Conservation (phyloP, 2,329 filamentous ascomycete species). For the Penicillium digitatum region DNA sequence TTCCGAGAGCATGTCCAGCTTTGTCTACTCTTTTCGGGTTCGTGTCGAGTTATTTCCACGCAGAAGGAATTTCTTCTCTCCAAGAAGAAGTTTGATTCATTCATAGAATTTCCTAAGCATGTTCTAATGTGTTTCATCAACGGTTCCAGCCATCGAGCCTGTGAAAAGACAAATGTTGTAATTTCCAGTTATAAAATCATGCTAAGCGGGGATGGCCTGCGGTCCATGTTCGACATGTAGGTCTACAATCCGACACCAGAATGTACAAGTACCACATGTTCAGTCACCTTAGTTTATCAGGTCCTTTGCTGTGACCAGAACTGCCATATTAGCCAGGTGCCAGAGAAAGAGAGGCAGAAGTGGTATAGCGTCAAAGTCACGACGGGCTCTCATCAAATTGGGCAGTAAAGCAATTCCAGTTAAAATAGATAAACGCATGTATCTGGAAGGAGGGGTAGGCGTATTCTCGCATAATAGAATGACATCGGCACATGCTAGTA, state of each 20-base stretch:
- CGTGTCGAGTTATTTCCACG: neutral
- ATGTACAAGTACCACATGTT: neutral
- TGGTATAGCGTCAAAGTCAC: too few species aligned
- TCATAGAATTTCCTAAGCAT: neutral
- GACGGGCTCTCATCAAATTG: too few species aligned
- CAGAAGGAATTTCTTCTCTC: neutral
- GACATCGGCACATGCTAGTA: neutral
- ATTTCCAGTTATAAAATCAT: neutral
- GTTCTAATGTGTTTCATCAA: neutral
- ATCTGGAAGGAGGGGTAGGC: neutral
- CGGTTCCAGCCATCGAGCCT: neutral
- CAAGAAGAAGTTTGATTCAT: neutral
- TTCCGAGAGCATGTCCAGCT: neutral
- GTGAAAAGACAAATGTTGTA: neutral
- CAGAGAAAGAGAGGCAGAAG: too few species aligned
- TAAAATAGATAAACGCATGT: neutral
- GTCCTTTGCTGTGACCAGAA: neutral
- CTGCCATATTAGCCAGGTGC: too few species aligned
- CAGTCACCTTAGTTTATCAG: neutral
- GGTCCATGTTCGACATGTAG: neutral
- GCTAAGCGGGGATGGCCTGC: neutral
- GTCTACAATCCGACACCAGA: neutral
- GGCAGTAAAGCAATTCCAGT: too few species aligned
- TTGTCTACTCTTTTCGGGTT: neutral
- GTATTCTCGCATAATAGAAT: neutral